A percentile compares a stretch with the other conserved stretches of the same genome.
phyloP scores from a whole-genome alignment of 768 basidiomycete genomes.

The Lactarius akahatsu region DNA sequence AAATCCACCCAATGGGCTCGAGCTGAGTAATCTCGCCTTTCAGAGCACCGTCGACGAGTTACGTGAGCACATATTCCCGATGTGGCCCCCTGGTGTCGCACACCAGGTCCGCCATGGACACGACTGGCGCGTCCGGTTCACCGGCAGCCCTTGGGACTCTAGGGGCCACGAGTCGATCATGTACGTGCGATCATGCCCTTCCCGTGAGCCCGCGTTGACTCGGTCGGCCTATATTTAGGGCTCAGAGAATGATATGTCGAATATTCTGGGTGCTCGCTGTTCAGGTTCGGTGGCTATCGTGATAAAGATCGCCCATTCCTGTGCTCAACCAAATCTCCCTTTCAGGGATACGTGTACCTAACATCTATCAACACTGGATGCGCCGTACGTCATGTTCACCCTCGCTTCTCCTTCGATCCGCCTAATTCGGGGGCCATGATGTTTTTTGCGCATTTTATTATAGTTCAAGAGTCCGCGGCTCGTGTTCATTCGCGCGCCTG shows the following conservation, averaged over 20 bases:
- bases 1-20: slow-evolving; percentile 61
- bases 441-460: slow-evolving; percentile 13
- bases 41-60: slow-evolving; percentile 62
- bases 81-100: slow-evolving; percentile 69
- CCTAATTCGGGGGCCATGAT: slow-evolving; percentile 8
- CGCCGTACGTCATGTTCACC: slow-evolving; percentile 41
- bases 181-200: slow-evolving; percentile 39
- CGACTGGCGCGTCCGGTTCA: slow-evolving; percentile 64
- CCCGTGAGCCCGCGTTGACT: neutral
- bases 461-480: slow-evolving; percentile 55
- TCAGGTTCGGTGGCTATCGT: slow-evolving; percentile 41
- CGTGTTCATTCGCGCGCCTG: slow-evolving; percentile 57
- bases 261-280: slow-evolving; percentile 60
- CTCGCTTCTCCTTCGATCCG: slow-evolving; percentile 25
- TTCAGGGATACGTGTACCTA: slow-evolving; percentile 69
- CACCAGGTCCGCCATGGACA: slow-evolving; percentile 44
- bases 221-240: slow-evolving; percentile 39
- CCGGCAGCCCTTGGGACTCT: slow-evolving; percentile 66
- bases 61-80: slow-evolving; percentile 51
- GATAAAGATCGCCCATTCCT: slow-evolving; percentile 26
- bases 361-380: slow-evolving; percentile 53
- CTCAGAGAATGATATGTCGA: slow-evolving; percentile 57
- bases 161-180: slow-evolving; percentile 51
- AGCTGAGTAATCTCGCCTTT: slow-evolving; percentile 44
- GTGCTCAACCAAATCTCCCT: slow-evolving; percentile 6